Percentiles rank a stretch among this genome's conserved stretches.
These are phyloP conservation scores for Blastocystis sp. DNA, from an alignment of 352 stramenopile genomes.

Conservation along the genomic window DNA sequence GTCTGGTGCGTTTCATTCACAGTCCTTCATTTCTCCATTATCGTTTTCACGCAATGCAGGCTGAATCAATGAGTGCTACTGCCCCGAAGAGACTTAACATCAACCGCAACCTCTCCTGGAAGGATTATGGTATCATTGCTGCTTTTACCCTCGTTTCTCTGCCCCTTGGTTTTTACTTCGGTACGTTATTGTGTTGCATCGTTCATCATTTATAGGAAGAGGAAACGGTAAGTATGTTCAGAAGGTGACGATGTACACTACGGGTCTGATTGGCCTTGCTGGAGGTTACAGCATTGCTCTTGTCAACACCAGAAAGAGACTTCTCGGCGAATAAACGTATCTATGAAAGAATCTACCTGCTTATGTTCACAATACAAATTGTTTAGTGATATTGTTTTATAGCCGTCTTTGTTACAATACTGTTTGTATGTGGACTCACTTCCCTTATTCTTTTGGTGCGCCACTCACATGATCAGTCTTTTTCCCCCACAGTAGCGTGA, in stretches of 20 bases:
- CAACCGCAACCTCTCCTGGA: slow-evolving; percentile 31
- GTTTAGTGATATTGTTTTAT: slow-evolving; percentile 58
- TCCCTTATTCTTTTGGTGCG: no score
- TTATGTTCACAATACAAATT: slow-evolving; percentile 53
- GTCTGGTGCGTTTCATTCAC: not conserved
- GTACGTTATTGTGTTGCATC: not conserved
- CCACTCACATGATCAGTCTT: no score
- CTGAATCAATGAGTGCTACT: slow-evolving; percentile 1
- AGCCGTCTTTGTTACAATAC: not conserved
- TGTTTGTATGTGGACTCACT: not conserved
- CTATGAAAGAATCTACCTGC: not conserved
- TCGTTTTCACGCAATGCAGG: slow-evolving; percentile 21
- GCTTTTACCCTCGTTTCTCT: slow-evolving; percentile 59
- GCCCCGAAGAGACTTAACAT: slow-evolving; percentile 41
- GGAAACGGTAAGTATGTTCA: slow-evolving; percentile 57
- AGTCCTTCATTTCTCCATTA: slow-evolving; percentile 41
- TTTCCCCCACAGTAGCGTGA: not conserved
- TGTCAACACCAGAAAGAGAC: slow-evolving; percentile 54
- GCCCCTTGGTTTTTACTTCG: slow-evolving; percentile 59
- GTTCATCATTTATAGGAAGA: slow-evolving; percentile 38
- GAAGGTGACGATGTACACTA: slow-evolving; percentile 66
- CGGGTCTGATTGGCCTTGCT: slow-evolving; percentile 33
- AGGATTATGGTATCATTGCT: slow-evolving; percentile 67
- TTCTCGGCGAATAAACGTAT: slow-evolving; percentile 57
- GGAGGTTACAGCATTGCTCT: slow-evolving; percentile 61